Evolutionary conservation across 2,329 filamentous ascomycete species (phyloP).

Genomic region (Alternaria longipes): DNA sequence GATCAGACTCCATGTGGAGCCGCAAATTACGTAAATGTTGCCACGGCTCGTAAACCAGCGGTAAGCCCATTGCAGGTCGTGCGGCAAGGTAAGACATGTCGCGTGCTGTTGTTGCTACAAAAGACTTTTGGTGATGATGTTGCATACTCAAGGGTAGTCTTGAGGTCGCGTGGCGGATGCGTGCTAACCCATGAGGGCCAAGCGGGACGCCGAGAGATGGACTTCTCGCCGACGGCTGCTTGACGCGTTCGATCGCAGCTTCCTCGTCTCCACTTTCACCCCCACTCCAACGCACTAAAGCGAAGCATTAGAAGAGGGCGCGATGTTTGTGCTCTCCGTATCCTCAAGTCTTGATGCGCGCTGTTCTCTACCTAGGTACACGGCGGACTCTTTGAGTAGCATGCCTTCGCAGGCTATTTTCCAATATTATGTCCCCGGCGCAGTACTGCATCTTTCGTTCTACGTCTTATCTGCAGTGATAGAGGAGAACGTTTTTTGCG

Average conservation of each 20-base stretch:
- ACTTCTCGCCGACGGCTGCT: not conserved
- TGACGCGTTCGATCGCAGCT: not conserved
- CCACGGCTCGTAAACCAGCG: not conserved
- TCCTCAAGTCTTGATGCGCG: not conserved
- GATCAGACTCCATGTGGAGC: not conserved
- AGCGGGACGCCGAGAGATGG: not conserved
- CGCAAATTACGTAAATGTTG: not conserved
- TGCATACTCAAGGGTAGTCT: not conserved
- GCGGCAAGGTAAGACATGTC: not conserved
- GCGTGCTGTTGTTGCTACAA: not conserved
- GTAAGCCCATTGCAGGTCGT: not conserved
- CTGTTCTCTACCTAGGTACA: not conserved
- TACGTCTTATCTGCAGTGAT: not conserved
- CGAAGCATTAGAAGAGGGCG: not conserved
- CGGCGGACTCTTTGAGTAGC: not conserved
- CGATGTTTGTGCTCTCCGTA: not conserved
- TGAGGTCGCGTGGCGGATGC: not conserved
- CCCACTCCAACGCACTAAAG: not conserved
- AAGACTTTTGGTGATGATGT: not conserved
- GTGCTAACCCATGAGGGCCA: conserved; percentile 7
- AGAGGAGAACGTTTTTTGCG: not conserved
- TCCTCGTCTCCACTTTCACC: not conserved
- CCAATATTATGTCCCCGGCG: not conserved
- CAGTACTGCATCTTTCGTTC: not conserved
- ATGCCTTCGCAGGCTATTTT: not conserved